phyloP scores from a whole-genome alignment of 768 basidiomycete species.

The Kwoniella dejecticola region DNA sequence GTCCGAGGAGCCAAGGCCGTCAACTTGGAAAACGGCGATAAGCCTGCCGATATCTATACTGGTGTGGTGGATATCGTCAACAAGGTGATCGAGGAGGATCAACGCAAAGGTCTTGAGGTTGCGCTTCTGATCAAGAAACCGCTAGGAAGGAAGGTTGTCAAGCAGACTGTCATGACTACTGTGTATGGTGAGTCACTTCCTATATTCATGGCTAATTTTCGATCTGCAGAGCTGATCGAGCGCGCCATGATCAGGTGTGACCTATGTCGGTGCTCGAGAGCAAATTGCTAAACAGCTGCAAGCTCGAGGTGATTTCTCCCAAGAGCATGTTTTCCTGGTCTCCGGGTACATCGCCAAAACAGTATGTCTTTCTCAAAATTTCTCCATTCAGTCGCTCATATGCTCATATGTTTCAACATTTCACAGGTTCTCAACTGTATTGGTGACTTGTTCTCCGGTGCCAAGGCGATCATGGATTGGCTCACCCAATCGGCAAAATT shows the following conservation, averaged over 20 bases:
- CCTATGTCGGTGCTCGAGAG: slow-evolving; percentile 87
- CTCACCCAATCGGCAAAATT: slow-evolving; percentile 78
- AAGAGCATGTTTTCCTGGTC: slow-evolving; percentile 72
- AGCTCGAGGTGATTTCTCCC: slow-evolving; percentile 70
- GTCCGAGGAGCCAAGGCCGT: slow-evolving; percentile 84
- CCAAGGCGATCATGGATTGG: slow-evolving; percentile 88
- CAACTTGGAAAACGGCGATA: slow-evolving; percentile 78
- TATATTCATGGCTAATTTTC: background rate
- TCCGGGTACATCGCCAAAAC: slow-evolving; percentile 79
- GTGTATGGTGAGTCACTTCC: slow-evolving; percentile 71
- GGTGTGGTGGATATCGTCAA: slow-evolving; percentile 87
- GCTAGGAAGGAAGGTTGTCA: slow-evolving; percentile 89
- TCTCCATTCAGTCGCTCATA: background rate
- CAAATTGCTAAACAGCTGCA: slow-evolving; percentile 89
- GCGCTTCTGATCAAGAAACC: slow-evolving; percentile 73
- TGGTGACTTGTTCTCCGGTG: slow-evolving; percentile 89
- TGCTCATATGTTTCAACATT: too few species aligned
- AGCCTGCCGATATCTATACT: slow-evolving; percentile 93
- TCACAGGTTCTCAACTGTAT: slow-evolving; percentile 72
- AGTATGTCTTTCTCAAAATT: too few species aligned
- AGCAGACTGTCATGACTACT: slow-evolving; percentile 99
- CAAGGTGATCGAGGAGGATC: slow-evolving; percentile 59
- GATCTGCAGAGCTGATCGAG: too few species aligned
- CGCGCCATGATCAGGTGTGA: slow-evolving; percentile 60
- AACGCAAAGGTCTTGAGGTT: slow-evolving; percentile 53